These are phyloP conservation scores for Penicillium sp. DNA, from an alignment of 2,329 filamentous ascomycete species.

Conservation along the genomic window DNA sequence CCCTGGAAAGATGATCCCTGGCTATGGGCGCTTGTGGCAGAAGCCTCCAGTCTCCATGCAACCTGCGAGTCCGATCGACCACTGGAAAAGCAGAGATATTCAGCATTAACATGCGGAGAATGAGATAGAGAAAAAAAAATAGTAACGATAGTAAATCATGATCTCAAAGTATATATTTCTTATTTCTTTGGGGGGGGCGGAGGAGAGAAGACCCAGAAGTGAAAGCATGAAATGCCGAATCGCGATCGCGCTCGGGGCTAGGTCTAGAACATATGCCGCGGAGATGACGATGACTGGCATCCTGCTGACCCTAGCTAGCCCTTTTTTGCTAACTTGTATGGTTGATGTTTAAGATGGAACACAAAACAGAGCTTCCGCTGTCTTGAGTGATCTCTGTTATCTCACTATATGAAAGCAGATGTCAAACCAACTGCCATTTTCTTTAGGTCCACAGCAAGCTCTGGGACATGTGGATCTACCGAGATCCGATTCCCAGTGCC, in stretches of 20 bases:
- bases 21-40: constrained; percentile 2
- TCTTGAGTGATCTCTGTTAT: background rate
- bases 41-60: background rate
- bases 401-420: background rate
- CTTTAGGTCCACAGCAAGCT: constrained; percentile 20
- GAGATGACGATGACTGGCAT: constrained; percentile 3
- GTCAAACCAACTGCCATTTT: constrained; percentile 14
- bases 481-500: constrained; percentile 28
- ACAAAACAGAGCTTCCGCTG: background rate
- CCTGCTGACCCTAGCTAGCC: background rate
- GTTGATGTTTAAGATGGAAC: background rate
- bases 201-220: no score
- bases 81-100: constrained; percentile 5
- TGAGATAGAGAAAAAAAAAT: background rate
- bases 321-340: background rate
- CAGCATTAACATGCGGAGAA: background rate
- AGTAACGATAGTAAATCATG: background rate
- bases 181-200: background rate
- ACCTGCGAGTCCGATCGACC: constrained; percentile 7
- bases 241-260: background rate
- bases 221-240: background rate
- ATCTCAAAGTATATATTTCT: background rate
- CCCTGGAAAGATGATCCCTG: constrained; percentile 8
- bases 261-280: constrained; percentile 9
- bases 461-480: constrained; percentile 28